phyloP scores from a whole-genome alignment of 2,329 filamentous ascomycete genomes.

The Chalaropsis ovoidea region DNA sequence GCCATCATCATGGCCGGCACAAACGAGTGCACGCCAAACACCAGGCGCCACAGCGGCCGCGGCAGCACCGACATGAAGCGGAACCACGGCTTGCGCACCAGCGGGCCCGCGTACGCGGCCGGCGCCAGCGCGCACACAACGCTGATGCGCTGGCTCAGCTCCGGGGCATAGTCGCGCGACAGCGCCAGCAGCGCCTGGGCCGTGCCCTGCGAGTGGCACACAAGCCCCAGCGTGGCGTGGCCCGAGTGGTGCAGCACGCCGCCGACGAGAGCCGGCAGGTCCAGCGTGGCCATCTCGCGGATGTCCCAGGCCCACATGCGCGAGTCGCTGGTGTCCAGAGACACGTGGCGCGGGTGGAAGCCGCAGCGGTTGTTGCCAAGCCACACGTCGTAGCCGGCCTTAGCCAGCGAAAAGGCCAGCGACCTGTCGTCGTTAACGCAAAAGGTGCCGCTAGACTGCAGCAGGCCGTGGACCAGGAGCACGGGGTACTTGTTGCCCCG shows the following conservation, averaged over 20 bases:
- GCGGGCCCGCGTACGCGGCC: constrained; percentile 76
- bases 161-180: constrained; percentile 80
- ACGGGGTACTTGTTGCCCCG: constrained; percentile 58
- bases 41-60: constrained; percentile 61
- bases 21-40: constrained; percentile 89
- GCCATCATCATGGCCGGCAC: constrained; percentile 92
- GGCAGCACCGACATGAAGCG: constrained; percentile 59
- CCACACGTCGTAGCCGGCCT: constrained; percentile 91
- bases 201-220: constrained; percentile 85
- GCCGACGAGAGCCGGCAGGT: constrained; percentile 70
- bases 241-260: constrained; percentile 67
- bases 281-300: constrained; percentile 81
- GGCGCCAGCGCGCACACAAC: constrained; percentile 88
- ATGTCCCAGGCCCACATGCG: constrained; percentile 98
- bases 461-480: constrained; percentile 73
- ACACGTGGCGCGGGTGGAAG: constrained; percentile 63
- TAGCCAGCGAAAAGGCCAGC: constrained; percentile 83
- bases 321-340: constrained; percentile 63
- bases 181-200: constrained; percentile 80
- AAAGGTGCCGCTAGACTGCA: constrained; percentile 81
- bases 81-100: constrained; percentile 82
- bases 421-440: constrained; percentile 85
- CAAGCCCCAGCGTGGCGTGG: constrained; percentile 50
- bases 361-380: constrained; percentile 89
- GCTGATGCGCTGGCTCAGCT: constrained; percentile 69